Conservation (phyloP, 129 eudicot species). For the Lactuca saligna region DNA sequence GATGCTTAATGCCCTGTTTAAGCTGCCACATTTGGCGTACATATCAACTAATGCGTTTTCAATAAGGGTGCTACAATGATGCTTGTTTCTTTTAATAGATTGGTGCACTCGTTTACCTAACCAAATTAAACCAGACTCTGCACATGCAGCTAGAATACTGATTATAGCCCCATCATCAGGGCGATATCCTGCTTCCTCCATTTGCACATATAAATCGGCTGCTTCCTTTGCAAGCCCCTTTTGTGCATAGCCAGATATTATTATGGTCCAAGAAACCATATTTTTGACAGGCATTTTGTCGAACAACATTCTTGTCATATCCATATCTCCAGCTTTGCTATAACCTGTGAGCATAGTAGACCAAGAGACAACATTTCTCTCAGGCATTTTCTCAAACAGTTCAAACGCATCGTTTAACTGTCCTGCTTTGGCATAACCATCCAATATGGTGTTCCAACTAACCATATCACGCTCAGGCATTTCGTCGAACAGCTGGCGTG, state of each 20-base stretch:
- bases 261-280: constrained; percentile 83
- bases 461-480: constrained; percentile 80
- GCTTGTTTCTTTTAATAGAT: constrained; percentile 42
- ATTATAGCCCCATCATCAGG: constrained; percentile 69
- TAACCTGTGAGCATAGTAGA: constrained; percentile 78
- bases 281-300: constrained; percentile 88
- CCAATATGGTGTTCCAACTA: constrained; percentile 88
- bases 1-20: constrained; percentile 52
- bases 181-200: constrained; percentile 53
- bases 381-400: constrained; percentile 68
- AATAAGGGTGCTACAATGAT: constrained; percentile 39
- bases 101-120: constrained; percentile 69
- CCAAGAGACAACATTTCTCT: constrained; percentile 86
- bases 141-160: constrained; percentile 77
- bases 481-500: constrained; percentile 71
- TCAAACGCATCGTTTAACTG: constrained; percentile 62
- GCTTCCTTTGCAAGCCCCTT: constrained; percentile 82
- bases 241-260: constrained; percentile 69
- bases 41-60: constrained; percentile 74
- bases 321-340: constrained; percentile 69
- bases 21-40: constrained; percentile 90
- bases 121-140: constrained; percentile 77
- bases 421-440: constrained; percentile 75
- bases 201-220: constrained; percentile 41
- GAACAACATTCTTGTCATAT: constrained; percentile 72